Percentiles rank a stretch among this genome's conserved stretches.
Evolutionary conservation across 2,329 filamentous ascomycete genomes (phyloP).

Genomic region (Metarhizium humberi): DNA sequence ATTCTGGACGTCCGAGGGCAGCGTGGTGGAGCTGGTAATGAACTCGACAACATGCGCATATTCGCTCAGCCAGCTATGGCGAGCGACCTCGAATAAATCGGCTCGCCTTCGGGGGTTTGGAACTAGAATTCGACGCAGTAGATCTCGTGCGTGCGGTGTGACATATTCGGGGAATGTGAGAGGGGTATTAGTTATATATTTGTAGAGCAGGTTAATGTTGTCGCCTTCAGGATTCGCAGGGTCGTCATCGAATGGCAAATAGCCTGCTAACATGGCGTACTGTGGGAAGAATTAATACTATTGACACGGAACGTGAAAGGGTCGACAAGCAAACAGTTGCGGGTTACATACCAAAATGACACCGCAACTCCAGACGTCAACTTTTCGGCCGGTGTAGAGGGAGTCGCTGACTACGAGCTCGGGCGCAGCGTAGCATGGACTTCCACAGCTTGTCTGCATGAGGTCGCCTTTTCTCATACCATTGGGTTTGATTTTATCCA

Average conservation of each 20-base stretch:
- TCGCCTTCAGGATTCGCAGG: conserved; percentile 97
- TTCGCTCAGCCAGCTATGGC: conserved; percentile 96
- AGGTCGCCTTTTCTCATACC: conserved; percentile 80
- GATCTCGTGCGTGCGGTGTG: conserved; percentile 87
- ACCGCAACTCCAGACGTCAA: conserved; percentile 98
- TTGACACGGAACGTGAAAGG: conserved; percentile 5
- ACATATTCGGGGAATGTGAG: conserved; percentile 98
- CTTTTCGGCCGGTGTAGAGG: conserved; percentile 92
- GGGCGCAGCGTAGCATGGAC: conserved; percentile 93
- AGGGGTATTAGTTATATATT: conserved; percentile 96
- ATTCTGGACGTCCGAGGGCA: conserved; percentile 74
- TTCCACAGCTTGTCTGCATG: conserved; percentile 98
- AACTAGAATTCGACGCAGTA: conserved; percentile 86
- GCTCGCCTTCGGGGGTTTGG: conserved; percentile 91
- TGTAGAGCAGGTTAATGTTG: conserved; percentile 98
- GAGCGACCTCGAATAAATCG: conserved; percentile 92
- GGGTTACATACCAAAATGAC: conserved; percentile 78
- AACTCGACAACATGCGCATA: conserved; percentile 95
- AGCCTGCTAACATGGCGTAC: conserved; percentile 98
- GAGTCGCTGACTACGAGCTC: conserved; percentile 97
- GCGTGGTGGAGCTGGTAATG: conserved; percentile 92
- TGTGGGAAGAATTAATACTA: conserved; percentile 27
- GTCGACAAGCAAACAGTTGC: neutral
- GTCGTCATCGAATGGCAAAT: conserved; percentile 95
- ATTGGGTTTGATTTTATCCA: conserved; percentile 68